phyloP scores from a whole-genome alignment of 2,329 filamentous ascomycete genomes.

The Fusarium anthophilum region DNA sequence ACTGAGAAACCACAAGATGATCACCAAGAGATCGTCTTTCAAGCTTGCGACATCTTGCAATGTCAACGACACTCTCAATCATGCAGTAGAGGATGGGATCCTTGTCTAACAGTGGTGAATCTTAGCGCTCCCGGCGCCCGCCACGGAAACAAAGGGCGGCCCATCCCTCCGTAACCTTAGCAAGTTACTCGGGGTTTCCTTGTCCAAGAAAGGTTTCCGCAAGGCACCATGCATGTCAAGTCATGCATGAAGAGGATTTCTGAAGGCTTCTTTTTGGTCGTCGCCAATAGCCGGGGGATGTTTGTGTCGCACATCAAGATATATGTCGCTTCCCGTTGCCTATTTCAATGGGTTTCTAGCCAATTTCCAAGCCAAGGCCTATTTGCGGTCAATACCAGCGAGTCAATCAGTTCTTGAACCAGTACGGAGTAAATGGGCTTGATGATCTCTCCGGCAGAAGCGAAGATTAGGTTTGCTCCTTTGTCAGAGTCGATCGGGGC shows the following conservation, averaged over 20 bases:
- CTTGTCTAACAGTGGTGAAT: conserved; percentile 30
- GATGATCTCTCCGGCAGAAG: neutral
- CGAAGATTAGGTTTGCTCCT: conserved; percentile 25
- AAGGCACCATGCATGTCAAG: conserved; percentile 38
- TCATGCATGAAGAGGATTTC: conserved; percentile 32
- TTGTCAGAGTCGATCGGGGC: conserved; percentile 16
- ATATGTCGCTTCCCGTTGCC: conserved; percentile 32
- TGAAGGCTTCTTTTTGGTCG: neutral
- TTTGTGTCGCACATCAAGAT: conserved; percentile 29
- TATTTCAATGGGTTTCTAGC: conserved; percentile 18
- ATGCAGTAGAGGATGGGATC: conserved; percentile 25
- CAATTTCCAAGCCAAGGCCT: conserved; percentile 21
- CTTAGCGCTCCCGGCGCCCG: conserved; percentile 26
- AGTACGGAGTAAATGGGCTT: neutral
- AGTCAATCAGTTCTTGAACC: neutral
- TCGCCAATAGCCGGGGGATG: conserved; percentile 16
- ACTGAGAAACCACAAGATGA: conserved; percentile 8
- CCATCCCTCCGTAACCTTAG: conserved; percentile 20
- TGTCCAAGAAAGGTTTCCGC: conserved; percentile 16
- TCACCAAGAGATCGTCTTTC: neutral
- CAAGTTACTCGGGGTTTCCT: conserved; percentile 23
- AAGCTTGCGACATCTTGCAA: conserved; percentile 3
- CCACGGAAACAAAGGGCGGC: conserved; percentile 27
- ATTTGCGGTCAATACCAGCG: conserved; percentile 13
- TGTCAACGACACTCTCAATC: conserved; percentile 9